phyloP scores from a whole-genome alignment of 73 alveolate genomes.

The Paramecium sexaurelia region DNA sequence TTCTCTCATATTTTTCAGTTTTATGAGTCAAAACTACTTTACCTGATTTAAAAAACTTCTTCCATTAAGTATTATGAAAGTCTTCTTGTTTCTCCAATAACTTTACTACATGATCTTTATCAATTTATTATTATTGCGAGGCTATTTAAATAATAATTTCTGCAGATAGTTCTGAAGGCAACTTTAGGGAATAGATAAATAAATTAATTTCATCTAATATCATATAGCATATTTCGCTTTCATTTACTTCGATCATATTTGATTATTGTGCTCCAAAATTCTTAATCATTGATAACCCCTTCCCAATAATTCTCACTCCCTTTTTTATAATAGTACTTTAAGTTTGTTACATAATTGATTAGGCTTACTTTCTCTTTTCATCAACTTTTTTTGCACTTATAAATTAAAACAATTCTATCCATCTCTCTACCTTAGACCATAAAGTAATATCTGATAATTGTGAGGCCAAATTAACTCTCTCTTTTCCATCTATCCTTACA shows the following conservation, averaged over 20 bases:
- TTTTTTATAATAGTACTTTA: constrained; percentile 32
- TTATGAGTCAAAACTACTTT: constrained; percentile 29
- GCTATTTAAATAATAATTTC: constrained; percentile 59
- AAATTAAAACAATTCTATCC: constrained; percentile 51
- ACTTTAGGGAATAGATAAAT: neutral
- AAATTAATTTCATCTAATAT: constrained; percentile 60
- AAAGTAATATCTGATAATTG: neutral
- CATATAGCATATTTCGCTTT: constrained; percentile 56
- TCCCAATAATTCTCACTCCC: constrained; percentile 58
- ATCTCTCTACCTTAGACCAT: constrained; percentile 33
- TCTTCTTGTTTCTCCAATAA: constrained; percentile 62
- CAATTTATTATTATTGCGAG: constrained; percentile 11
- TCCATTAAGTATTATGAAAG: constrained; percentile 48
- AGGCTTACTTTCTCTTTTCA: constrained; percentile 54
- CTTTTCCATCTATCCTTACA: neutral
- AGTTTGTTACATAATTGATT: neutral
- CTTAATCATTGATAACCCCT: neutral
- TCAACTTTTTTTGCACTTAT: constrained; percentile 61
- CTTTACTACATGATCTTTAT: constrained; percentile 56
- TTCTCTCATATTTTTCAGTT: constrained; percentile 56
- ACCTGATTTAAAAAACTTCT: constrained; percentile 16
- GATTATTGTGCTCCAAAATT: constrained; percentile 5
- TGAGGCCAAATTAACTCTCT: constrained; percentile 18
- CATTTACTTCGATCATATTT: constrained; percentile 41
- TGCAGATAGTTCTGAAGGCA: constrained; percentile 49